Conservation (phyloP, 2,329 filamentous ascomycete genomes). For the Fusarium pilosicola region DNA sequence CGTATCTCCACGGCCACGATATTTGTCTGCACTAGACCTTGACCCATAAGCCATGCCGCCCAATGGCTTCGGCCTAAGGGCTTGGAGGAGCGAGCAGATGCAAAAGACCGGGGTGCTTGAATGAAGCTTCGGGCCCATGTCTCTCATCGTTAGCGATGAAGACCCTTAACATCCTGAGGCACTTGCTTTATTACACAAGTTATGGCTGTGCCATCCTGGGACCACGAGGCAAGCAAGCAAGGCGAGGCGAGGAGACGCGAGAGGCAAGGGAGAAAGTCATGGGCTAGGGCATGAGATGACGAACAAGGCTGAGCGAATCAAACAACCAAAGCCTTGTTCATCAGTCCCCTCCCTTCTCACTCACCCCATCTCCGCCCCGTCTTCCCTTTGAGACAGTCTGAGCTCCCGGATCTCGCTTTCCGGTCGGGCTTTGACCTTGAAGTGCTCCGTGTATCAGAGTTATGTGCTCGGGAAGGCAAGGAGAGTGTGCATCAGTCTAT, state of each 20-base stretch:
- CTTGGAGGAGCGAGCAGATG: conserved; percentile 27
- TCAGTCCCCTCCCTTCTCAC: conserved; percentile 24
- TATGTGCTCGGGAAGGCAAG: conserved; percentile 12
- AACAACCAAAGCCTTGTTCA: conserved; percentile 35
- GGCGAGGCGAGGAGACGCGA: conserved; percentile 34
- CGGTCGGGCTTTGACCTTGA: conserved; percentile 34
- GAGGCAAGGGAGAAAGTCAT: conserved; percentile 28
- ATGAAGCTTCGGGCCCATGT: conserved; percentile 23
- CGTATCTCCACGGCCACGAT: conserved; percentile 29
- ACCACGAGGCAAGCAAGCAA: conserved; percentile 40
- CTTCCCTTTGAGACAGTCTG: conserved; percentile 32
- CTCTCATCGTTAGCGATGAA: conserved; percentile 19
- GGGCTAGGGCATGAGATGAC: conserved; percentile 21
- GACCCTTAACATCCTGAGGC: conserved; percentile 28
- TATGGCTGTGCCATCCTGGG: conserved; percentile 36
- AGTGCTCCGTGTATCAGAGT: conserved; percentile 24
- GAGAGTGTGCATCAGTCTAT: not conserved
- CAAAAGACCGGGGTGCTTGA: conserved; percentile 18
- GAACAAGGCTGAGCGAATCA: conserved; percentile 43
- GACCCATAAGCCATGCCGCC: conserved; percentile 32
- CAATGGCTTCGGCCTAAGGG: conserved; percentile 26
- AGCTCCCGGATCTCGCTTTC: conserved; percentile 32
- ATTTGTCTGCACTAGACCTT: conserved; percentile 35
- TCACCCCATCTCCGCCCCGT: conserved; percentile 28
- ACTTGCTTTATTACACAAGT: conserved; percentile 18